A percentile compares a stretch with the other conserved stretches of the same genome.
Evolutionary conservation across 306 rosid species (phyloP).

Genomic region (Prunus davidiana): DNA sequence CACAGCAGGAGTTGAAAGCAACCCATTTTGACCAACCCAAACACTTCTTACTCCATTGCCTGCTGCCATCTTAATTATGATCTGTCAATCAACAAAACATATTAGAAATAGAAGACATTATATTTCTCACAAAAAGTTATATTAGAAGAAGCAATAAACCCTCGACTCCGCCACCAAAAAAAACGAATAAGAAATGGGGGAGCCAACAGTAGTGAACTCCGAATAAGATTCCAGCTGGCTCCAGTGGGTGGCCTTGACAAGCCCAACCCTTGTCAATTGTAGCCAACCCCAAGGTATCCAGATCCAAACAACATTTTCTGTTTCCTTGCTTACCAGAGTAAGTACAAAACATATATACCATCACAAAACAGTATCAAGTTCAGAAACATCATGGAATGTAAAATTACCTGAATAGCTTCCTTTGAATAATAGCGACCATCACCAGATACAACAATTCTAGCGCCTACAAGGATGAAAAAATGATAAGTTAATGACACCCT

Average conservation of each 20-base stretch:
- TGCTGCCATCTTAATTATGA: slow-evolving; percentile 86
- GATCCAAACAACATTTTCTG: not conserved
- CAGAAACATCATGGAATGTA: not conserved
- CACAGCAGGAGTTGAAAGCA: slow-evolving; percentile 99
- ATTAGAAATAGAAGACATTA: slow-evolving; percentile 7
- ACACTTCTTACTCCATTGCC: slow-evolving; percentile 89
- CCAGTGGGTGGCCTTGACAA: not conserved
- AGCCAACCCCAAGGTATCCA: not conserved
- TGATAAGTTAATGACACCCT: not conserved
- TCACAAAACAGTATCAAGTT: not conserved
- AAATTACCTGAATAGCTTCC: slow-evolving; percentile 87
- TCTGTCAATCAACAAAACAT: slow-evolving; percentile 42
- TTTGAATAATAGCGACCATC: slow-evolving; percentile 96
- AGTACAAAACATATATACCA: not conserved
- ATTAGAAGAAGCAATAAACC: not conserved
- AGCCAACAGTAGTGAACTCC: not conserved
- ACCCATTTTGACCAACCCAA: slow-evolving; percentile 93
- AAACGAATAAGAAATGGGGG: no score
- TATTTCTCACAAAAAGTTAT: not conserved
- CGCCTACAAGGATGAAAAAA: slow-evolving; percentile 49
- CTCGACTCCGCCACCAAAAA: not conserved
- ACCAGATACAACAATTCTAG: slow-evolving; percentile 92
- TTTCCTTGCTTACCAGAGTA: not conserved
- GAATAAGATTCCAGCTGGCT: not conserved
- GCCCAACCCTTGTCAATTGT: not conserved